Evolutionary conservation across 1,284 basidiomycete species (phyloP), one percentile per base, ranked within the genome.

Genomic region (Rhizopogon hawkerae): DNA sequence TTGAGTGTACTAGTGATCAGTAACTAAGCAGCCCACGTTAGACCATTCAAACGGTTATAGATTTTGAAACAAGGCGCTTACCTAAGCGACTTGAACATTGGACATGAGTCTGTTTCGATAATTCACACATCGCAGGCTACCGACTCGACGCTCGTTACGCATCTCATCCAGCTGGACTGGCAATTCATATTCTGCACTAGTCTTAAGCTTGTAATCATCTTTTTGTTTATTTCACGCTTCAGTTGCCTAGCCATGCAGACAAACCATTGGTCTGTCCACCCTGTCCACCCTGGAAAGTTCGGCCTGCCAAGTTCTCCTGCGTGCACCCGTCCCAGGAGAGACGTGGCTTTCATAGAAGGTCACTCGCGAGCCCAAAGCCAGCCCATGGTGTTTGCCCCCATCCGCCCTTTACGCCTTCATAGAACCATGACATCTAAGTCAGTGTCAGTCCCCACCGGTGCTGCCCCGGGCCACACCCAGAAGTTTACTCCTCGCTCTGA

Each of bases 271-370:
- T 5, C 29, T 16, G 5, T 43, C 13, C 46, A 26, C 21, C 14
- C 29, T 16, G 5, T 43, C 13, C 46, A 26, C 21, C 14, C 46
- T 26, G 33, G 47, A 23, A 48, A 34, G 45, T n/a, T 48, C 8
- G 47, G 47, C 26, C 47, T 48, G 5, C 47, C 47, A 14, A 48
- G 47, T 35, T 48, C 47, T 8, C 47, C 47, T n/a, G 46, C 47
- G 21, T 48, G 29, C 21, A 48, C 47, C 3, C 47, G 47, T 31
- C 21, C 33, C 33, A 49, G 13, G 45, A 46, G 46, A 48, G 44
- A 48, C 9, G 21, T 6, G 42, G 16, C 29, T 9, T 47, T 47
- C 10, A n/a, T 24, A 9, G 45, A 46, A 46, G 41, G 42, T 49
- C 47, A 48, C 24, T 47, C 29, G 3, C 46, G 47, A 13, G 24